phyloP scores from a whole-genome alignment of 2,329 filamentous ascomycete genomes.

The Botrytis deweyae region DNA sequence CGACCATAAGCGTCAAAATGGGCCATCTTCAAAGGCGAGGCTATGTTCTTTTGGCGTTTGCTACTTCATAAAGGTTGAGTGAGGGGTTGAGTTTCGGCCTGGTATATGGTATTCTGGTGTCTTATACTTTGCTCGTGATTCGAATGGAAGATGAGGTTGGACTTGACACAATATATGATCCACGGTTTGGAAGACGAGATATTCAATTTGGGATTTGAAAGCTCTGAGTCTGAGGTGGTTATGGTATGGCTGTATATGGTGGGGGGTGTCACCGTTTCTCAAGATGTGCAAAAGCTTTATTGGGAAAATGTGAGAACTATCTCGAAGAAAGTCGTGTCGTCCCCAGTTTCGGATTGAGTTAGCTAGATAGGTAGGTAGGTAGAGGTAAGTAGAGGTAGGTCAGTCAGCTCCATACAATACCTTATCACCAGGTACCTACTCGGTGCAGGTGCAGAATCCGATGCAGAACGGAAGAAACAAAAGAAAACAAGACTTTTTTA shows the following conservation, averaged over 20 bases:
- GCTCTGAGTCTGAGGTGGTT: neutral
- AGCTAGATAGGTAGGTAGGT: no score
- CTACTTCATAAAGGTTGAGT: slow-evolving; percentile 28
- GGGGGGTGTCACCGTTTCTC: slow-evolving; percentile 5
- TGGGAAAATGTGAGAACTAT: neutral
- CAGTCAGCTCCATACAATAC: neutral
- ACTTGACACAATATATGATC: neutral
- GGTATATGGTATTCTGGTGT: neutral
- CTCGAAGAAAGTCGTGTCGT: neutral
- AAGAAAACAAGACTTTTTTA: slow-evolving; percentile 8
- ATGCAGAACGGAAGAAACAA: neutral
- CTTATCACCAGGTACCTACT: neutral
- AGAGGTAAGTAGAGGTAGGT: neutral
- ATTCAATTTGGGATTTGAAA: neutral
- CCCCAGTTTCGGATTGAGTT: neutral
- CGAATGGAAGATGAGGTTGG: neutral
- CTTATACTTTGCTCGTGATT: neutral
- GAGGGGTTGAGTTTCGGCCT: neutral
- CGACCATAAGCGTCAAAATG: slow-evolving; percentile 34
- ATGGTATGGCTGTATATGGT: neutral
- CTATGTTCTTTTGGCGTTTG: slow-evolving; percentile 25
- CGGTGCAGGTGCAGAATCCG: slow-evolving; percentile 9
- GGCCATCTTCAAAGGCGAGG: slow-evolving; percentile 31
- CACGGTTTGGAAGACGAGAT: neutral
- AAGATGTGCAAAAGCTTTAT: neutral